These are phyloP conservation scores for Bruguiera hainesii DNA, from an alignment of 441 rosid species.

Conservation along the genomic window DNA sequence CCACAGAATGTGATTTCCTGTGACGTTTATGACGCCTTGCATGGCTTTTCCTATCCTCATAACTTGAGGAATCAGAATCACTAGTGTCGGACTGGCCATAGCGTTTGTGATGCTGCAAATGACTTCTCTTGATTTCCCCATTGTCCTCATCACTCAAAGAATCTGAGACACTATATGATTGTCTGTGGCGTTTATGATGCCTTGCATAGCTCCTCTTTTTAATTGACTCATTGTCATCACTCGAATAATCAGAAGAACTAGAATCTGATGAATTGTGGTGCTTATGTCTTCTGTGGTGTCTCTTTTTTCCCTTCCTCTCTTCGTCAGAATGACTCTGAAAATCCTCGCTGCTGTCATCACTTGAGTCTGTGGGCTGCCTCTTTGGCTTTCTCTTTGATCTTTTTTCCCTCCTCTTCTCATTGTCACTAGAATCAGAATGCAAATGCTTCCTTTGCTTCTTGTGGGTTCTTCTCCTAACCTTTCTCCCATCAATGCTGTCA, in stretches of 20 bases:
- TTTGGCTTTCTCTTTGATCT: conserved; percentile 45
- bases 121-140: conserved; percentile 28
- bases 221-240: conserved; percentile 34
- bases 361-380: conserved; percentile 38
- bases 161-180: conserved; percentile 32
- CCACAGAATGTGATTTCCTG: conserved; percentile 20
- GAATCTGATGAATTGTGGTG: conserved; percentile 37
- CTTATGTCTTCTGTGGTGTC: conserved; percentile 40
- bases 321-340: conserved; percentile 45
- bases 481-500: conserved; percentile 40
- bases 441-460: conserved; percentile 51
- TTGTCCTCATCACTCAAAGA: conserved; percentile 36
- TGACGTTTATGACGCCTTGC: conserved; percentile 31
- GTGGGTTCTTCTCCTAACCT: conserved; percentile 46
- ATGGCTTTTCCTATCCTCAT: conserved; percentile 32
- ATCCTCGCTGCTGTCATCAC: conserved; percentile 40
- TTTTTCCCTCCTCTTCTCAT: conserved; percentile 52
- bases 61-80: conserved; percentile 36
- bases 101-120: conserved; percentile 34
- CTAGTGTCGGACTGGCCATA: conserved; percentile 26
- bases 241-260: conserved; percentile 27
- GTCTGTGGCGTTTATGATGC: conserved; percentile 29
- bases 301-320: conserved; percentile 46
- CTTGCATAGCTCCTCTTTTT: conserved; percentile 34
- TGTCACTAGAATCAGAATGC: conserved; percentile 49